Evolutionary conservation across 2,329 filamentous ascomycete species (phyloP).

Genomic region (Fusarium sp.): DNA sequence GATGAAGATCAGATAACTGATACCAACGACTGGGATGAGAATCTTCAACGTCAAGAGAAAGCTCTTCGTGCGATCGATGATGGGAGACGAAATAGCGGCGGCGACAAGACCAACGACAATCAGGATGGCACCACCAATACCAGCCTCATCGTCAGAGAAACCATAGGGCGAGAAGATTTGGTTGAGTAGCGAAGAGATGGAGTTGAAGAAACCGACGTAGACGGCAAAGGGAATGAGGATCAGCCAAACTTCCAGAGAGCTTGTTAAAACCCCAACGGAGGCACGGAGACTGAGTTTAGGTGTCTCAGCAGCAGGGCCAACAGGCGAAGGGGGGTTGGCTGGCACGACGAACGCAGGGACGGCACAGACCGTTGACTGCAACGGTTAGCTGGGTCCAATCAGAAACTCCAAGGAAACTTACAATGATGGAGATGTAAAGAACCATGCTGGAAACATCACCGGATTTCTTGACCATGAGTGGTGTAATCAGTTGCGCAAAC

Average conservation of each 20-base stretch:
- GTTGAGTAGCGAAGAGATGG: slow-evolving; percentile 85
- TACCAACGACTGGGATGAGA: slow-evolving; percentile 77
- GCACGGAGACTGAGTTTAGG: slow-evolving; percentile 64
- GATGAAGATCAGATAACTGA: slow-evolving; percentile 80
- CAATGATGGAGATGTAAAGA: slow-evolving; percentile 85
- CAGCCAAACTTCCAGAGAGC: slow-evolving; percentile 80
- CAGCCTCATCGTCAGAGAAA: slow-evolving; percentile 84
- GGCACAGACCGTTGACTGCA: slow-evolving; percentile 59
- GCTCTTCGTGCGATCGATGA: slow-evolving; percentile 86
- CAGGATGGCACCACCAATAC: slow-evolving; percentile 88
- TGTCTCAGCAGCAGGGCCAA: slow-evolving; percentile 73
- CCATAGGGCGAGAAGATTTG: slow-evolving; percentile 90
- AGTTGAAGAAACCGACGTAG: slow-evolving; percentile 95
- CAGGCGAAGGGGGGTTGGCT: slow-evolving; percentile 78
- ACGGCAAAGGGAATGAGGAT: slow-evolving; percentile 82
- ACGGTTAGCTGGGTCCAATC: slow-evolving; percentile 18
- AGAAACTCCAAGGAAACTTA: slow-evolving; percentile 53
- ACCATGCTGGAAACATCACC: slow-evolving; percentile 82
- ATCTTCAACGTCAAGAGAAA: slow-evolving; percentile 80
- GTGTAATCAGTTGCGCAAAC: slow-evolving; percentile 86
- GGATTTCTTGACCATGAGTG: slow-evolving; percentile 74
- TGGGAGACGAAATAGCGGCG: slow-evolving; percentile 80
- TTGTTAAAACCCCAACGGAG: slow-evolving; percentile 63
- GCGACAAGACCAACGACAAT: slow-evolving; percentile 87
- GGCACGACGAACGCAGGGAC: slow-evolving; percentile 87